Conservation (phyloP, 805 yeast genomes). For the Lachancea nothofagi region DNA sequence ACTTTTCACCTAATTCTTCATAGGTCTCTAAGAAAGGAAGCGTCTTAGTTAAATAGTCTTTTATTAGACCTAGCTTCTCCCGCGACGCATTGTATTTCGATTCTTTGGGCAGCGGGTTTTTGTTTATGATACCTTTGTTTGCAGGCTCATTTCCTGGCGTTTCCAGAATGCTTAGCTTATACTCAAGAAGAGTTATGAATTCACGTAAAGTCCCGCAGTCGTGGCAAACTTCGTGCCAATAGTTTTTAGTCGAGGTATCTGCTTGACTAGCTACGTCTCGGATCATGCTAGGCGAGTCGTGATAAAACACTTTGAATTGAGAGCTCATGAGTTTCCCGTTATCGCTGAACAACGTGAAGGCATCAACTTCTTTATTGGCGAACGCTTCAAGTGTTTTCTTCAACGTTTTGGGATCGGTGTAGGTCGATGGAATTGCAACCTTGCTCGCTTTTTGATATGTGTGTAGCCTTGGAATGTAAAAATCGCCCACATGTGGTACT, state of each 20-base stretch:
- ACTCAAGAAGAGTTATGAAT: slow-evolving; percentile 22
- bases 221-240: slow-evolving; percentile 30
- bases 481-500: slow-evolving; percentile 30
- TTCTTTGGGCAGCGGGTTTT: slow-evolving; percentile 23
- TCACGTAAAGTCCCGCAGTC: slow-evolving; percentile 22
- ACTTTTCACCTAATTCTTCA: slow-evolving; percentile 59
- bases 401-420: slow-evolving; percentile 19
- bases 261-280: slow-evolving; percentile 17
- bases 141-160: slow-evolving; percentile 9
- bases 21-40: slow-evolving; percentile 49
- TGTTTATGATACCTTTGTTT: slow-evolving; percentile 5
- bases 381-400: slow-evolving; percentile 18
- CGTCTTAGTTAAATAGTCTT: slow-evolving; percentile 20
- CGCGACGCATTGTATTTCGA: slow-evolving; percentile 22
- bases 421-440: slow-evolving; percentile 16
- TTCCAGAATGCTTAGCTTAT: slow-evolving; percentile 13
- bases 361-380: slow-evolving; percentile 23
- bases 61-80: slow-evolving; percentile 17
- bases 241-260: slow-evolving; percentile 11
- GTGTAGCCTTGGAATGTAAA: slow-evolving; percentile 28
- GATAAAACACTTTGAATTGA: slow-evolving; percentile 26
- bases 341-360: slow-evolving; percentile 19
- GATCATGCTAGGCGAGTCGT: slow-evolving; percentile 23
- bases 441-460: slow-evolving; percentile 16
- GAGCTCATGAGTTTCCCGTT: slow-evolving; percentile 21